Evolutionary conservation across 441 rosid genomes (phyloP).

Genomic region (Populus hybrid): DNA sequence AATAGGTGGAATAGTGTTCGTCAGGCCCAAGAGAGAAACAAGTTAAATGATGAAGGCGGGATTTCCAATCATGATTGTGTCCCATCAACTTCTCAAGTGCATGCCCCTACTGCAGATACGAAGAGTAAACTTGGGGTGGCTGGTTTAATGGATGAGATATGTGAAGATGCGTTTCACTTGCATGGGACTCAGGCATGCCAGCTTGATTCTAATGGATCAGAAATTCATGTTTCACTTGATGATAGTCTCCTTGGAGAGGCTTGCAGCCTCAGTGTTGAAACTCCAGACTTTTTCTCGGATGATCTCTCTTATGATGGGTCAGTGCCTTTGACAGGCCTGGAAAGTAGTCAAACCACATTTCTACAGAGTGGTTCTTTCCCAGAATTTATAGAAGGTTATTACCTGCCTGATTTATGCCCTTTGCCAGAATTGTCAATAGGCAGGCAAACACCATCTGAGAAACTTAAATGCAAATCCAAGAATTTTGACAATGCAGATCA

Average conservation of each 20-base stretch:
- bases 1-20: slow-evolving; percentile 74
- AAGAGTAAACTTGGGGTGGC: slow-evolving; percentile 27
- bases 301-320: slow-evolving; percentile 44
- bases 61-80: slow-evolving; percentile 22
- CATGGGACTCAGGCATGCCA: slow-evolving; percentile 42
- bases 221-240: slow-evolving; percentile 35
- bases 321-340: slow-evolving; percentile 37
- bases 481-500: slow-evolving; percentile 40
- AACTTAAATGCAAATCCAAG: slow-evolving; percentile 26
- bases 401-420: slow-evolving; percentile 53
- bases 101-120: slow-evolving; percentile 30
- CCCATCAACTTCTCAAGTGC: slow-evolving; percentile 43
- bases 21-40: slow-evolving; percentile 48
- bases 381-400: slow-evolving; percentile 85
- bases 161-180: slow-evolving; percentile 72
- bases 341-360: slow-evolving; percentile 52
- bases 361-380: slow-evolving; percentile 48
- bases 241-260: slow-evolving; percentile 46
- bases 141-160: slow-evolving; percentile 82
- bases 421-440: slow-evolving; percentile 57
- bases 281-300: slow-evolving; percentile 35
- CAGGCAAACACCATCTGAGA: slow-evolving; percentile 37
- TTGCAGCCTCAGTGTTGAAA: slow-evolving; percentile 34
- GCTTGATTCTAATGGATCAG: slow-evolving; percentile 40
- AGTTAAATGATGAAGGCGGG: slow-evolving; percentile 33